Conservation (phyloP, 1,284 basidiomycete species). For the Afroboletus lepidellus region DNA sequence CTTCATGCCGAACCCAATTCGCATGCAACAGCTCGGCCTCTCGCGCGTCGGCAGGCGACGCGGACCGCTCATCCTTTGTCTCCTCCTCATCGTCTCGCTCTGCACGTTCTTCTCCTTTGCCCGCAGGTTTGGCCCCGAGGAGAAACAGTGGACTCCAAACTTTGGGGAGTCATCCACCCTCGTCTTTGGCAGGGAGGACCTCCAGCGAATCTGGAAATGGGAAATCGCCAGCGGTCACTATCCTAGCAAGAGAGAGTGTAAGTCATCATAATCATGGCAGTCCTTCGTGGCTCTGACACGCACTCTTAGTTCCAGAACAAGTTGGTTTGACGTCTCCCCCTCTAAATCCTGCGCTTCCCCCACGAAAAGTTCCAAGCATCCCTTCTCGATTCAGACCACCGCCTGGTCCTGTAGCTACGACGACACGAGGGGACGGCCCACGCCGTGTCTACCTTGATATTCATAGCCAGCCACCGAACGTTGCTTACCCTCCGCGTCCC, state of each 20-base stretch:
- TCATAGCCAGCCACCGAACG: slow-evolving; percentile 51
- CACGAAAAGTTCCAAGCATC: slow-evolving; percentile 41
- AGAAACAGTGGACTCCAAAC: slow-evolving; percentile 69
- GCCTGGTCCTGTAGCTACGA: slow-evolving; percentile 41
- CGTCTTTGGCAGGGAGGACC: slow-evolving; percentile 72
- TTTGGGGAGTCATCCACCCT: slow-evolving; percentile 73
- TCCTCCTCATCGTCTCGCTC: slow-evolving; percentile 48
- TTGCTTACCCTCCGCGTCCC: slow-evolving; percentile 82
- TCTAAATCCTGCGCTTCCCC: slow-evolving; percentile 72
- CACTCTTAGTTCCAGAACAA: slow-evolving; percentile 64
- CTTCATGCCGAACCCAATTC: slow-evolving; percentile 62
- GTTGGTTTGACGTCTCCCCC: slow-evolving; percentile 57
- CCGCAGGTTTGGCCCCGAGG: slow-evolving; percentile 53
- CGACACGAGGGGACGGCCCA: slow-evolving; percentile 67
- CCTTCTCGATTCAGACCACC: slow-evolving; percentile 47
- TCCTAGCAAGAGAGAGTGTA: slow-evolving; percentile 75
- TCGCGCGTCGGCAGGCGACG: slow-evolving; percentile 57
- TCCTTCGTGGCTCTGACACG: slow-evolving; percentile 1
- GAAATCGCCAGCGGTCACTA: slow-evolving; percentile 90
- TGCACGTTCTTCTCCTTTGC: slow-evolving; percentile 60
- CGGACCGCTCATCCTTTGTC: slow-evolving; percentile 49
- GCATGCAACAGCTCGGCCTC: slow-evolving; percentile 57
- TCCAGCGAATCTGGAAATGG: slow-evolving; percentile 91
- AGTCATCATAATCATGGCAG: slow-evolving; percentile 32
- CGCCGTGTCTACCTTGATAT: slow-evolving; percentile 76